Percentiles rank a stretch among this genome's conserved stretches.
Conservation (phyloP, 2,329 filamentous ascomycete genomes). For the Ceratocystis destructans region DNA sequence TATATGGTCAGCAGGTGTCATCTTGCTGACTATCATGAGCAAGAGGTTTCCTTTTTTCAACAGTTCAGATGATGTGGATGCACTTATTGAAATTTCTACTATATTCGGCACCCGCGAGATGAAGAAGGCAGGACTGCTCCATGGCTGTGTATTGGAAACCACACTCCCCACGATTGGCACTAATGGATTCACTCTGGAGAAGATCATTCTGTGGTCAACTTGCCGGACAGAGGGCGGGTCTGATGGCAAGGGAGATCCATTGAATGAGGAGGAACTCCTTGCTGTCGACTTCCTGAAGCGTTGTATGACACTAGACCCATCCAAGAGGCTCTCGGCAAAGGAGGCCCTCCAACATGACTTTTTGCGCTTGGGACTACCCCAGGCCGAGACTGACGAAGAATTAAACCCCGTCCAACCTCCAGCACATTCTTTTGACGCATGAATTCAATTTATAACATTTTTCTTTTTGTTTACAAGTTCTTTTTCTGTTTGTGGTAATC, state of each 20-base stretch:
- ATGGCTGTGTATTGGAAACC: slow-evolving; percentile 85
- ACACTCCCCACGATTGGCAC: slow-evolving; percentile 82
- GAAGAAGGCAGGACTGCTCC: slow-evolving; percentile 66
- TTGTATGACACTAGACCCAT: slow-evolving; percentile 65
- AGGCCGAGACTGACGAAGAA: background rate
- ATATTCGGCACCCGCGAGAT: slow-evolving; percentile 82
- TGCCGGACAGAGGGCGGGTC: slow-evolving; percentile 52
- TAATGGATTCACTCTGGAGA: slow-evolving; percentile 74
- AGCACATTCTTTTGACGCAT: background rate
- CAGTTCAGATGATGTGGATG: slow-evolving; percentile 93
- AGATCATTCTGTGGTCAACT: slow-evolving; percentile 91
- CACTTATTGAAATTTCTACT: slow-evolving; percentile 91
- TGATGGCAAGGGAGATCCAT: slow-evolving; percentile 35
- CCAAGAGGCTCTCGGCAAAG: slow-evolving; percentile 57
- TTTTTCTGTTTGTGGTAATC: background rate
- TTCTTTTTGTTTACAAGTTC: background rate
- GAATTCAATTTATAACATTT: background rate
- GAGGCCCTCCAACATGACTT: slow-evolving; percentile 65
- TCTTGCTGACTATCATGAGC: slow-evolving; percentile 84
- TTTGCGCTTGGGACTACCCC: slow-evolving; percentile 28
- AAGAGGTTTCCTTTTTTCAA: slow-evolving; percentile 97
- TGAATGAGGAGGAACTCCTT: slow-evolving; percentile 55
- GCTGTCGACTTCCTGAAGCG: slow-evolving; percentile 58
- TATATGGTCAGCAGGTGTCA: slow-evolving; percentile 95
- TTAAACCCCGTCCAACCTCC: background rate